Conservation (phyloP, 2,329 filamentous ascomycete species). For the Alternaria sp. region DNA sequence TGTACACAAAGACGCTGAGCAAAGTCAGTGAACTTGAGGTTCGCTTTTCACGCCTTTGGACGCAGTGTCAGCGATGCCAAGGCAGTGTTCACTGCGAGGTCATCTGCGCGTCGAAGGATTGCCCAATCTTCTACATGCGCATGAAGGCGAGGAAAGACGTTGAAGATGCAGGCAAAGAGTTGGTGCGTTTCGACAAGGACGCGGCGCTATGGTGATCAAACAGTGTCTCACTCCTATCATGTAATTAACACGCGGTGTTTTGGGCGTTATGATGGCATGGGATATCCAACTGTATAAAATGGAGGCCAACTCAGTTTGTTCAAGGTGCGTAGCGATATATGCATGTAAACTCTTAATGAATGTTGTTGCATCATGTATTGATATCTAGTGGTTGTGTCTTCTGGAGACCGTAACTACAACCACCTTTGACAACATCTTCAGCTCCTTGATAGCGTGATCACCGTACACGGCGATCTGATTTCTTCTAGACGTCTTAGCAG, state of each 20-base stretch:
- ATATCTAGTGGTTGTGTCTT: background rate
- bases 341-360: background rate
- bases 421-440: background rate
- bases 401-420: background rate
- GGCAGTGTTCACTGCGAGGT: conserved; percentile 98
- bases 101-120: conserved; percentile 95
- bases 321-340: background rate
- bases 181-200: conserved; percentile 88
- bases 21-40: conserved; percentile 94
- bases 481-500: background rate
- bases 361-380: background rate
- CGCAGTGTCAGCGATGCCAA: conserved; percentile 96
- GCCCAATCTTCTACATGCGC: conserved; percentile 99
- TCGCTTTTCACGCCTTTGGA: conserved; percentile 92
- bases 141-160: conserved; percentile 99
- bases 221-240: background rate
- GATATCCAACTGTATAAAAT: background rate
- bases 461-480: background rate
- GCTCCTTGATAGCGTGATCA: background rate
- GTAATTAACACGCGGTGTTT: conserved; percentile 4
- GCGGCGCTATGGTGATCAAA: conserved; percentile 68
- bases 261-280: conserved; percentile 9
- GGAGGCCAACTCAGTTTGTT: background rate
- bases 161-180: conserved; percentile 90
- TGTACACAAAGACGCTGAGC: conserved; percentile 90